These are phyloP conservation scores for Entamoeba nuttalli DNA, from an alignment of 208 protist species.

Conservation along the genomic window DNA sequence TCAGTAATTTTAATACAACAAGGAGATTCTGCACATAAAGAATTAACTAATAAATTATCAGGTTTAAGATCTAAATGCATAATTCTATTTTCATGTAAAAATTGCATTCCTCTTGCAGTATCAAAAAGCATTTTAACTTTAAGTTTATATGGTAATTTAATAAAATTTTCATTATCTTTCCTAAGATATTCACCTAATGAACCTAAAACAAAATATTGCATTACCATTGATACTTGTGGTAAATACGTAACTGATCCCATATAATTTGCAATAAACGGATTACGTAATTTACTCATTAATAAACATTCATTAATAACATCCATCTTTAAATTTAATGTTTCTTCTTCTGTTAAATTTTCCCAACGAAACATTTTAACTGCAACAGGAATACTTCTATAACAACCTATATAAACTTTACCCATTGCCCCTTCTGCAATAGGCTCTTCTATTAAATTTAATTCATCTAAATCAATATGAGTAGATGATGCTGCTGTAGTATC, in stretches of 20 bases:
- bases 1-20: not conserved
- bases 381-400: not conserved
- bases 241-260: not conserved
- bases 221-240: not conserved
- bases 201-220: not conserved
- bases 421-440: not conserved
- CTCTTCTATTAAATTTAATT: not conserved
- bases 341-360: not conserved
- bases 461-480: not conserved
- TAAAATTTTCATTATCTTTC: not conserved
- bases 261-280: not conserved
- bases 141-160: not conserved
- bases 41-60: not conserved
- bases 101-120: not conserved
- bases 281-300: not conserved
- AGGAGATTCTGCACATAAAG: not conserved
- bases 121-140: not conserved
- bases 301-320: not conserved
- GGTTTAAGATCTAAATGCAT: not conserved
- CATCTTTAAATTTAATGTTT: not conserved
- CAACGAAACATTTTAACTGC: not conserved
- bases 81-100: not conserved
- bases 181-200: not conserved
- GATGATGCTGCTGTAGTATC: not conserved
- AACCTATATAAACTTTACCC: not conserved